phyloP scores from a whole-genome alignment of 148 eudicot species.

The Linanthus parryae region DNA sequence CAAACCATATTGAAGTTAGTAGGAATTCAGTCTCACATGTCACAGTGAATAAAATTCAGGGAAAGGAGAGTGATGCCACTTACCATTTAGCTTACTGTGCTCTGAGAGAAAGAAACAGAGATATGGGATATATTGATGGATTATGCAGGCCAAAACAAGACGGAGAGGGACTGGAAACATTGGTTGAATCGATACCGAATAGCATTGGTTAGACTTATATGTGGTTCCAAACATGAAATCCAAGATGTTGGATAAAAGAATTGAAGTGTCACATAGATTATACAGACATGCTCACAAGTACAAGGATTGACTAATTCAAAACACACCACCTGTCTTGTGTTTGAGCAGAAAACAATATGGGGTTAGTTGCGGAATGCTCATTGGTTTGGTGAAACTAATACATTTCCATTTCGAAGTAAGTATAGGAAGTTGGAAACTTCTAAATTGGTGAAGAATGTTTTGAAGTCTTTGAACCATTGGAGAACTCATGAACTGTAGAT shows the following conservation, averaged over 20 bases:
- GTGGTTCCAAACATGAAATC: constrained; percentile 7
- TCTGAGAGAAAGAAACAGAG: background rate
- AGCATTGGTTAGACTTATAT: background rate
- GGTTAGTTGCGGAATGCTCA: no score
- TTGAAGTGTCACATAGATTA: background rate
- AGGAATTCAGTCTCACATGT: no score
- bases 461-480: no score
- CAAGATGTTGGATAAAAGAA: background rate
- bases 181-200: constrained; percentile 11
- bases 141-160: constrained; percentile 24
- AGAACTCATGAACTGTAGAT: no score
- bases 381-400: no score
- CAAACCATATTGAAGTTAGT: no score
- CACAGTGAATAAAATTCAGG: no score
- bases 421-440: no score
- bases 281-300: background rate
- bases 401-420: no score
- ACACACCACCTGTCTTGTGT: no score
- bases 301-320: background rate
- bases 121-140: background rate
- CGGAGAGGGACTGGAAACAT: constrained; percentile 5
- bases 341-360: no score
- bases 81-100: constrained; percentile 13
- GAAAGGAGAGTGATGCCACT: background rate
- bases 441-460: no score